Percentiles rank a stretch among this genome's conserved stretches.
phyloP scores from a whole-genome alignment of 345 rosid genomes.

The Firmiana major region DNA sequence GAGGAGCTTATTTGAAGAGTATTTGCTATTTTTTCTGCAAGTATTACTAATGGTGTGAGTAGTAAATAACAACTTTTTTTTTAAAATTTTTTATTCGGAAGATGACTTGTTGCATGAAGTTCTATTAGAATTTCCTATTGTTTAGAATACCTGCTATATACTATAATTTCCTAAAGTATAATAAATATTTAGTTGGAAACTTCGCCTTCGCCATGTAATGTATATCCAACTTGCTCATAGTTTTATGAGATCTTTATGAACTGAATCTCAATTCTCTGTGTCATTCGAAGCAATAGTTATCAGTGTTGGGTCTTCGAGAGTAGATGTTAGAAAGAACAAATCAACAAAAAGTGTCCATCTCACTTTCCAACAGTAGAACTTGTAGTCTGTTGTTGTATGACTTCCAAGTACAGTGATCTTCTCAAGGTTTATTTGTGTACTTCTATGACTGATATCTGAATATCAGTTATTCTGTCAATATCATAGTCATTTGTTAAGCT shows the following conservation, averaged over 20 bases:
- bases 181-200: neutral
- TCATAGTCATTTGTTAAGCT: neutral
- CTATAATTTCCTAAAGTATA: neutral
- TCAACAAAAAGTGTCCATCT: neutral
- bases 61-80: neutral
- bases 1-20: neutral
- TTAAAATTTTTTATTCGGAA: too few relatives aligned
- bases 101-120: too few relatives aligned
- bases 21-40: neutral
- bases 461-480: neutral
- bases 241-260: neutral
- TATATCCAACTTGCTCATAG: neutral
- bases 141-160: neutral
- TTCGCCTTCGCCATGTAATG: neutral
- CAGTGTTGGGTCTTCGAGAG: neutral
- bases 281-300: neutral
- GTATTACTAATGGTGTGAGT: neutral
- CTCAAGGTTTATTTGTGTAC: neutral
- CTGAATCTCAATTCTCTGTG: neutral
- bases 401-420: neutral
- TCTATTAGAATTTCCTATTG: neutral
- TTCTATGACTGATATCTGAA: neutral
- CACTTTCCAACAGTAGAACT: neutral
- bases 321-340: neutral
- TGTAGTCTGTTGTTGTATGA: neutral